Conservation (phyloP, 1,284 basidiomycete genomes). For the Malassezia nana region DNA sequence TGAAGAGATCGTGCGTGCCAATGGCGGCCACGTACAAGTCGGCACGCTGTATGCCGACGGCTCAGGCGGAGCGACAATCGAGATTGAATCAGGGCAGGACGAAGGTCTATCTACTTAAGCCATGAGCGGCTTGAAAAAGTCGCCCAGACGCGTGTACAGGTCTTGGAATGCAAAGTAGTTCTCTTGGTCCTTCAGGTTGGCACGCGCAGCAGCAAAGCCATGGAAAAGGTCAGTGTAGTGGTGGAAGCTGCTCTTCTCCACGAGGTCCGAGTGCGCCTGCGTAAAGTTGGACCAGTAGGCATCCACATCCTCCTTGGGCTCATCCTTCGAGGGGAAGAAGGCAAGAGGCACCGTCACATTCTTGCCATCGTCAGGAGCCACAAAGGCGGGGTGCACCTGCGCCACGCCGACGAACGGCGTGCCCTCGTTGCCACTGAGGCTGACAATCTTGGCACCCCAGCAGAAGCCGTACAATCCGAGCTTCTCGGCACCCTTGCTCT, state of each 20-base stretch:
- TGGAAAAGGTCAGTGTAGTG: conserved; percentile 53
- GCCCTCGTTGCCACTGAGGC: conserved; percentile 23
- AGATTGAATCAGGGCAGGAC: conserved; percentile 22
- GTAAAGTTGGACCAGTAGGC: conserved; percentile 53
- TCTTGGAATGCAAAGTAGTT: conserved; percentile 62
- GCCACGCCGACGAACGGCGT: conserved; percentile 31
- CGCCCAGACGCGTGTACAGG: conserved; percentile 52
- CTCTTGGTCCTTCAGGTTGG: conserved; percentile 57
- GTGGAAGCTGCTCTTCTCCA: conserved; percentile 56
- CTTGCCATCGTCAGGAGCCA: conserved; percentile 55
- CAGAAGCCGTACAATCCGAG: conserved; percentile 53
- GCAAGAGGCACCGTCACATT: conserved; percentile 56
- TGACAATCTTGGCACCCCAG: conserved; percentile 37
- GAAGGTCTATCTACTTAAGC: conserved; percentile 1
- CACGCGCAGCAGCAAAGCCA: conserved; percentile 64
- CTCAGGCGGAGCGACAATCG: conserved; percentile 37
- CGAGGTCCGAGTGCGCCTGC: conserved; percentile 50
- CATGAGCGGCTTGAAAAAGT: conserved; percentile 20
- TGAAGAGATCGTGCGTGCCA: conserved; percentile 41
- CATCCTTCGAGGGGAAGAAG: conserved; percentile 59
- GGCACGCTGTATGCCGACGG: conserved; percentile 30
- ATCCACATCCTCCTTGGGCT: conserved; percentile 52
- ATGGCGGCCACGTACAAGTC: conserved; percentile 33
- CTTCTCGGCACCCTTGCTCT: conserved; percentile 52
- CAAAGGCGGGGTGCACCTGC: conserved; percentile 50